Percentiles rank a stretch among this genome's conserved stretches.
phyloP scores from a whole-genome alignment of 768 basidiomycete genomes.

The Trametes coccinea region DNA sequence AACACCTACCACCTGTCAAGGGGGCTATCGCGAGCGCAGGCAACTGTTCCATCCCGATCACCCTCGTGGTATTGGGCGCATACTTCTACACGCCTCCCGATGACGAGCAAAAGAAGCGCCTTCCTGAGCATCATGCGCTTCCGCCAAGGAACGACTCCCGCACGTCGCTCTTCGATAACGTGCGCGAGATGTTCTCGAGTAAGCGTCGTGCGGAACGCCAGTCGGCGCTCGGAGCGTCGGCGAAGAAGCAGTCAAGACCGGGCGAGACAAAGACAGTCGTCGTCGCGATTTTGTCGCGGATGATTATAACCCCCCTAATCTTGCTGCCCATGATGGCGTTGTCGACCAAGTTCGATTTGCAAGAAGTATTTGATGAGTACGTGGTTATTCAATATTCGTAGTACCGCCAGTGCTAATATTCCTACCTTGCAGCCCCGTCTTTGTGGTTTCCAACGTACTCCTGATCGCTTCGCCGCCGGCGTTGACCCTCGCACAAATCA shows the following conservation, averaged over 20 bases:
- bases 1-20: slow-evolving; percentile 64
- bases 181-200: slow-evolving; percentile 46
- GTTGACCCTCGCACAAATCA: slow-evolving; percentile 72
- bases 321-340: slow-evolving; percentile 76
- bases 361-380: slow-evolving; percentile 73
- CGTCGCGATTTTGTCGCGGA: slow-evolving; percentile 80
- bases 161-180: slow-evolving; percentile 41
- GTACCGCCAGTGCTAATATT: neutral
- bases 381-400: slow-evolving; percentile 32
- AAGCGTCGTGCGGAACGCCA: slow-evolving; percentile 26
- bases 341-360: slow-evolving; percentile 57
- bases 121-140: slow-evolving; percentile 23
- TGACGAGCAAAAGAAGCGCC: slow-evolving; percentile 9
- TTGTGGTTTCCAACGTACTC: slow-evolving; percentile 82
- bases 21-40: slow-evolving; percentile 69
- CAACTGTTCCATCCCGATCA: slow-evolving; percentile 83
- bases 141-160: slow-evolving; percentile 27
- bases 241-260: slow-evolving; percentile 31
- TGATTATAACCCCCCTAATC: slow-evolving; percentile 81
- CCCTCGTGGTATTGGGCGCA: slow-evolving; percentile 88
- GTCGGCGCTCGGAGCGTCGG: slow-evolving; percentile 16
- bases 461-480: slow-evolving; percentile 85
- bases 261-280: slow-evolving; percentile 84
- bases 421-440: slow-evolving; percentile 65
- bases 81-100: slow-evolving; percentile 69